phyloP scores from a whole-genome alignment of 805 yeast species.

The Schizosaccharomyces lindneri region DNA sequence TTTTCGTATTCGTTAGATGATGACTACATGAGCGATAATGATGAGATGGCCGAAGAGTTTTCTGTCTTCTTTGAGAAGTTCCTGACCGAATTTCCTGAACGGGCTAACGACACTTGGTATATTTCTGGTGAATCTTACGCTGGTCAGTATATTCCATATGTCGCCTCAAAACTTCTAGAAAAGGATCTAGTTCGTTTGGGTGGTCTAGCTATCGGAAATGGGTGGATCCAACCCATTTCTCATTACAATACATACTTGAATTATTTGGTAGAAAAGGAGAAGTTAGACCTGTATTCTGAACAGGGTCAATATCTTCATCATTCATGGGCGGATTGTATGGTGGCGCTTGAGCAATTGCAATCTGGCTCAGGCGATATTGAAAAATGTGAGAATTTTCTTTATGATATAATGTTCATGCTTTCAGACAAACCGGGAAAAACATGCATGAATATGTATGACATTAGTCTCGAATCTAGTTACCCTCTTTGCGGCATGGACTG shows the following conservation, averaged over 20 bases:
- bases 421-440: constrained; percentile 9
- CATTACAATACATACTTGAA: constrained; percentile 68
- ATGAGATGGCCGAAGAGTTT: constrained; percentile 36
- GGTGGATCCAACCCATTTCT: constrained; percentile 74
- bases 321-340: constrained; percentile 6
- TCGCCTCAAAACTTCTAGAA: constrained; percentile 36
- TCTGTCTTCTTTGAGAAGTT: constrained; percentile 39
- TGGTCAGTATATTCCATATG: constrained; percentile 84
- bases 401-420: neutral
- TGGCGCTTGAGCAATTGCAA: constrained; percentile 7
- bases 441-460: constrained; percentile 71
- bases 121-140: constrained; percentile 93
- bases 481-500: constrained; percentile 84
- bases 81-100: constrained; percentile 50
- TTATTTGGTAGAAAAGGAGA: constrained; percentile 32
- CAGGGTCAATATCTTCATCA: constrained; percentile 11
- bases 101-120: constrained; percentile 27
- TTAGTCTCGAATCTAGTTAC: constrained; percentile 38
- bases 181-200: constrained; percentile 22
- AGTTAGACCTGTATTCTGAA: constrained; percentile 19
- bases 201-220: constrained; percentile 68
- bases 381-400: constrained; percentile 4
- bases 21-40: constrained; percentile 16
- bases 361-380: constrained; percentile 5
- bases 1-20: constrained; percentile 34